Evolutionary conservation across 2,329 filamentous ascomycete species (phyloP), one percentile per base, ranked within the genome.

Genomic region (Cercospora berteroae): DNA sequence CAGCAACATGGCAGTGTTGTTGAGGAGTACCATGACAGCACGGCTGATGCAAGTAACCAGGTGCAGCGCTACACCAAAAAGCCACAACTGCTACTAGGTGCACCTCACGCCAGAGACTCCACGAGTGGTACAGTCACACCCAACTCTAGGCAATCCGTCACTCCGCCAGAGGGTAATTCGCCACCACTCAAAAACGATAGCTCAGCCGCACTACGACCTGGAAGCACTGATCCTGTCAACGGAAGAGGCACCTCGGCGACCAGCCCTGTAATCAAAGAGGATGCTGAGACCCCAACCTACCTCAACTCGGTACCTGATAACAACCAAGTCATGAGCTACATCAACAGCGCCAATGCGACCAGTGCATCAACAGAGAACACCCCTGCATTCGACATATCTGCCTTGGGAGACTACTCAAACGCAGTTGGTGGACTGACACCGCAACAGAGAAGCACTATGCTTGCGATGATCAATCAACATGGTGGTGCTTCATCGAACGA

Each of bases 1-100:
- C 81, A 82, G 67, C 79, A 80, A 13, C 86, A 86, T 71, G 85
- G 86, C 20, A 87, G 86, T 72, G 84, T 89, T 10, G 86, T 89
- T 27, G 87, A 90, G 74, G 86, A 89, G 74, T 84, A 82, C 72
- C 80, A 77, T 55, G 82, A 78, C 67, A 79, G 76, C 59, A 80
- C 74, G 68, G 81, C 67, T 71, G 79, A 69, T 68, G 71, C 44
- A 70, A 79, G 56, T 68, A 78, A 67, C 58, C 64, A 69, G 42
- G 50, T 76, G n/a, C 75, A 75, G 62, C 69, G 73, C 33, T 77
- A 72, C 58, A 25, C 62, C 9, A 76, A 76, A 67, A 69, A 69
- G 57, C 74, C 72, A 16, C 76, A 72, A 33, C 66, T 78, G 5
- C 74, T 78, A 18, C 69, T 77, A 25, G 72, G 73, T 1, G 74